Evolutionary conservation across 2,329 filamentous ascomycete genomes (phyloP).

Genomic region (Akanthomyces muscarius): DNA sequence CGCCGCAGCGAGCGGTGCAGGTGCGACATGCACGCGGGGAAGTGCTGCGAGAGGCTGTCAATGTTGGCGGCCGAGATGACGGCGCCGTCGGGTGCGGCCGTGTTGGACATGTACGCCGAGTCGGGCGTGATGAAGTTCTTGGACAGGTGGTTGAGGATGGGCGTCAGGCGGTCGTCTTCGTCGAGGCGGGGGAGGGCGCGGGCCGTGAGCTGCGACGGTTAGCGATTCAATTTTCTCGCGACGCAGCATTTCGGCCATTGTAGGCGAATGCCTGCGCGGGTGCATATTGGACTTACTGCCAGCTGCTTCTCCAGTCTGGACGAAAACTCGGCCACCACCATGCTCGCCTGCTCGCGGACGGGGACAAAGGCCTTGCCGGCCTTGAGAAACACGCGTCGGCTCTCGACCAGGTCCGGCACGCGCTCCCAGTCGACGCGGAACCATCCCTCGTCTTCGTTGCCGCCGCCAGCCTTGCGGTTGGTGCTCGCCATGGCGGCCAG

Average conservation of each 20-base stretch:
- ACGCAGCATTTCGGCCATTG: background rate
- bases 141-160: slow-evolving; percentile 71
- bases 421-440: slow-evolving; percentile 96
- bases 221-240: background rate
- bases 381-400: slow-evolving; percentile 69
- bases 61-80: slow-evolving; percentile 76
- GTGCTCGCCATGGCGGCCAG: slow-evolving; percentile 48
- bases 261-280: background rate
- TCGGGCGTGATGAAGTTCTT: slow-evolving; percentile 95
- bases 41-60: slow-evolving; percentile 73
- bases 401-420: slow-evolving; percentile 85
- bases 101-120: slow-evolving; percentile 65
- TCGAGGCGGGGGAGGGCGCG: slow-evolving; percentile 87
- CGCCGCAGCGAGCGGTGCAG: slow-evolving; percentile 81
- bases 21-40: slow-evolving; percentile 91
- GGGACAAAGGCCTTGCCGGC: slow-evolving; percentile 90
- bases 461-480: slow-evolving; percentile 22
- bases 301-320: slow-evolving; percentile 74
- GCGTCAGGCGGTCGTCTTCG: slow-evolving; percentile 84
- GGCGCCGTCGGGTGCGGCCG: slow-evolving; percentile 62
- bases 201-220: slow-evolving; percentile 65
- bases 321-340: slow-evolving; percentile 86
- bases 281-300: slow-evolving; percentile 53
- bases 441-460: slow-evolving; percentile 74
- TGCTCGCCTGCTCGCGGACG: slow-evolving; percentile 76